Conservation (phyloP, 2,329 filamentous ascomycete species). For the Dendrostoma leiphaemia region DNA sequence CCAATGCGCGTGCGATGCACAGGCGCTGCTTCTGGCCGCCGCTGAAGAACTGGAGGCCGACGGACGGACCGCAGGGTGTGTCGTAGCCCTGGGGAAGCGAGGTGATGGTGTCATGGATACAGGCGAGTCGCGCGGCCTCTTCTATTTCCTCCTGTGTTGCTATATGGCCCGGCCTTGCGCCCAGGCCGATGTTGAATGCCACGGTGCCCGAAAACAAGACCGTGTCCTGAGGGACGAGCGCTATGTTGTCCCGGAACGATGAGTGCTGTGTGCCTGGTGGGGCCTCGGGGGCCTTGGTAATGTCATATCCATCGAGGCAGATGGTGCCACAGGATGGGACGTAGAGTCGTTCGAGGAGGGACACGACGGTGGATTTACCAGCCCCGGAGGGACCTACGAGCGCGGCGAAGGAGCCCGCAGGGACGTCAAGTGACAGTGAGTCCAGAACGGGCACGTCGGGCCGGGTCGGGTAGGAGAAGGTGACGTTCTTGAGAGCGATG, state of each 20-base stretch:
- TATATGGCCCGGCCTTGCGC: conserved; percentile 51
- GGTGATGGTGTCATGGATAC: conserved; percentile 68
- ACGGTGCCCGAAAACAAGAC: conserved; percentile 58
- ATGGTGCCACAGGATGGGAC: conserved; percentile 38
- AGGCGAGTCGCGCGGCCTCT: conserved; percentile 64
- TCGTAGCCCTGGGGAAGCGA: conserved; percentile 64
- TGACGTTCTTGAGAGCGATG: conserved; percentile 56
- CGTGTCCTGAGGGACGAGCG: conserved; percentile 57
- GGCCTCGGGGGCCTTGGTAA: conserved; percentile 38
- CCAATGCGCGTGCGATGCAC: conserved; percentile 73
- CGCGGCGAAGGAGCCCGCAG: conserved; percentile 59
- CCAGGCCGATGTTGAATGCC: conserved; percentile 55
- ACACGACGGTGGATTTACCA: conserved; percentile 66
- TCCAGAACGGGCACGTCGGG: conserved; percentile 57
- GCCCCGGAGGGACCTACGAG: conserved; percentile 65
- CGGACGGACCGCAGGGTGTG: conserved; percentile 68
- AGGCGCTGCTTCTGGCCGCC: conserved; percentile 79
- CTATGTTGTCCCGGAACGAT: conserved; percentile 49
- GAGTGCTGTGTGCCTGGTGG: conserved; percentile 30
- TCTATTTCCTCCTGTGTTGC: conserved; percentile 61
- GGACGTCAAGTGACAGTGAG: conserved; percentile 54
- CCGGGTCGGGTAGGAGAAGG: conserved; percentile 65
- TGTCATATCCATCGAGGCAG: conserved; percentile 44
- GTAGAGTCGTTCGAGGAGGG: conserved; percentile 52
- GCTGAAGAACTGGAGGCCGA: conserved; percentile 60